Evolutionary conservation across 805 yeast genomes (phyloP), one percentile per base, ranked within the genome.

Genomic region (Wickerhamiella slavikovae): DNA sequence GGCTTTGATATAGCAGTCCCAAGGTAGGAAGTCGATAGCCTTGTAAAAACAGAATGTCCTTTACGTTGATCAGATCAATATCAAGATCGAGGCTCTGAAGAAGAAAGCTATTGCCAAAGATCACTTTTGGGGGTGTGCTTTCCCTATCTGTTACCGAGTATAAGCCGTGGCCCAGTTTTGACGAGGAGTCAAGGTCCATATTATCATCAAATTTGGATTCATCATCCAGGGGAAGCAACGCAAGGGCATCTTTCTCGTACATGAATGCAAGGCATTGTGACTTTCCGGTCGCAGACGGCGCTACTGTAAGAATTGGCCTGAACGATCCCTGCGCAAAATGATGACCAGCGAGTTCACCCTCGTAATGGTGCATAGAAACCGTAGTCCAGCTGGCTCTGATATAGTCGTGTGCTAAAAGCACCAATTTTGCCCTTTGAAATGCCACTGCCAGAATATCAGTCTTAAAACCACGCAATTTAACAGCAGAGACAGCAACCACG

Each of bases 321-420:
- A 53, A 42, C 5, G 38, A 44, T 5, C 43, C 42, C 24, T 48
- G 38, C 15, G 42, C 33, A 33, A 51, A 38, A 17, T 47, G 40
- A 6, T 47, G 30, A 36, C 54, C 37, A 41, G 41, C 43, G 10
- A 80, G 56, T 16, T 67, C 66, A 25, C 68, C 65, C 41, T 85
- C 95, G 49, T 83, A 89, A 47, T 66, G 80, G 52, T 89, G 98
- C 29, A 89, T 55, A 29, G 93, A 76, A 1, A 68, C 62, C 0
- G 94, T 78, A 42, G 80, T 73, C 78, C 92, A 89, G n/a, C n/a
- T n/a, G n/a, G n/a, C n/a, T n/a, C n/a, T n/a, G n/a, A n/a, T n/a
- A n/a, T n/a, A n/a, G n/a, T n/a, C n/a, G n/a, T n/a, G n/a, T 32
- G 62, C 60, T 17, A 85, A 51, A 12, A 83, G 51, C 1, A 91